Evolutionary conservation across 495 filamentous ascomycete species (phyloP).

Genomic region (Peziza echinospora): DNA sequence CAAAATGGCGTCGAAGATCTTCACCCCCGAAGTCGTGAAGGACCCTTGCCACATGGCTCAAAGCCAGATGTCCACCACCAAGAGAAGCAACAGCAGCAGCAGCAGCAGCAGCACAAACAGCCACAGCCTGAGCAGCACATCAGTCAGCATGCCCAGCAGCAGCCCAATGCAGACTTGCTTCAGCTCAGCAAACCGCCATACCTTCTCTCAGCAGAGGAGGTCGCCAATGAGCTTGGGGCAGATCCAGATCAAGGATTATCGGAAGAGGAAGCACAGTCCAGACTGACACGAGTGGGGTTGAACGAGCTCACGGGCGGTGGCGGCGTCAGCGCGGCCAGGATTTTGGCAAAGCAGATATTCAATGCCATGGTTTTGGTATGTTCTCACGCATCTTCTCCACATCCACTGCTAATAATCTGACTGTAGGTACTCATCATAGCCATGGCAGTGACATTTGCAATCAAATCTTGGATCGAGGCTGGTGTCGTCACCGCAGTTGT

Average conservation of each 20-base stretch:
- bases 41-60: constrained; percentile 19
- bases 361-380: constrained; percentile 45
- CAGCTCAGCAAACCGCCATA: constrained; percentile 41
- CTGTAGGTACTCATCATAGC: constrained; percentile 40
- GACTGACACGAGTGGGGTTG: constrained; percentile 34
- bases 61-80: no score
- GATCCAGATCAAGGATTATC: constrained; percentile 41
- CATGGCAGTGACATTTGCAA: constrained; percentile 49
- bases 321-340: constrained; percentile 35
- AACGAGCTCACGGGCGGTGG: constrained; percentile 40
- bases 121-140: no score
- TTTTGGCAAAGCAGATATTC: constrained; percentile 39
- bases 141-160: no score
- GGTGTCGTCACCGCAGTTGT: constrained; percentile 46
- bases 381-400: constrained; percentile 3
- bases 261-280: constrained; percentile 29
- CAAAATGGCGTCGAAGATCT: constrained; percentile 20
- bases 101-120: no score
- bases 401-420: constrained; percentile 7
- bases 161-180: no score
- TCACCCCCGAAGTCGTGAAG: constrained; percentile 21
- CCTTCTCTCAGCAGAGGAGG: constrained; percentile 31
- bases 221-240: constrained; percentile 35
- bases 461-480: constrained; percentile 48
- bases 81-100: no score